Conservation (phyloP, 345 rosid species). For the Sisymbrium irio region DNA sequence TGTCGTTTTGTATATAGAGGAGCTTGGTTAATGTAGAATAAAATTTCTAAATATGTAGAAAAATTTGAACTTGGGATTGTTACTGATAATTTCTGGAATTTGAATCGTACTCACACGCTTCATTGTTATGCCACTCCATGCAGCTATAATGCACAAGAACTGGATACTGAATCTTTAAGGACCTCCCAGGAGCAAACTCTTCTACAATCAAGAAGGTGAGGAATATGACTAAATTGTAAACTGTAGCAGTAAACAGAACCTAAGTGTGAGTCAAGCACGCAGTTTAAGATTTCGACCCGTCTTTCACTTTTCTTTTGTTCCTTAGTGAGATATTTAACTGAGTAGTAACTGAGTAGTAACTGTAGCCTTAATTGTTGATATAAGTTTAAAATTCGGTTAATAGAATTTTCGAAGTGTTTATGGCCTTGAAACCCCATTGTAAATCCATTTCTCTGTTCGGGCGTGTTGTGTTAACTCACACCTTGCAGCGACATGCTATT, state of each 20-base stretch:
- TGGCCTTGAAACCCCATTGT: not conserved
- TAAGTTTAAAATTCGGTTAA: not conserved
- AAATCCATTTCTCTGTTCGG: conserved; percentile 7
- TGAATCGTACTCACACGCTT: not conserved
- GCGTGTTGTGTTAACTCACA: not conserved
- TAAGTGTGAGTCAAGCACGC: not conserved
- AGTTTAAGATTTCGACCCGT: not conserved
- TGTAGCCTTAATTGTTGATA: not conserved
- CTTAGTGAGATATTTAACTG: not conserved
- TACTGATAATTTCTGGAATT: not conserved
- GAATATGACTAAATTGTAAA: not conserved
- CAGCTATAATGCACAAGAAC: conserved; percentile 56
- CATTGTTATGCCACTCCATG: not conserved
- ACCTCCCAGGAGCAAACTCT: conserved; percentile 46
- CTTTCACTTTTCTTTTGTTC: not conserved
- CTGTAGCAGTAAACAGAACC: not conserved
- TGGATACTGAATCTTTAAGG: conserved; percentile 47
- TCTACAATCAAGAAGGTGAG: conserved; percentile 58
- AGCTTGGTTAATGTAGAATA: not conserved
- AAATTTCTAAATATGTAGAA: not conserved
- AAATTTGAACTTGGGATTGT: not conserved
- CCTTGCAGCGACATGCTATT: not conserved
- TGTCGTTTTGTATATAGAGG: not conserved
- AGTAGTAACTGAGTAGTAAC: not conserved
- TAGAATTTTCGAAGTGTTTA: not conserved